Evolutionary conservation across 495 filamentous ascomycete species (phyloP).

Genomic region (Cryomyces minteri): DNA sequence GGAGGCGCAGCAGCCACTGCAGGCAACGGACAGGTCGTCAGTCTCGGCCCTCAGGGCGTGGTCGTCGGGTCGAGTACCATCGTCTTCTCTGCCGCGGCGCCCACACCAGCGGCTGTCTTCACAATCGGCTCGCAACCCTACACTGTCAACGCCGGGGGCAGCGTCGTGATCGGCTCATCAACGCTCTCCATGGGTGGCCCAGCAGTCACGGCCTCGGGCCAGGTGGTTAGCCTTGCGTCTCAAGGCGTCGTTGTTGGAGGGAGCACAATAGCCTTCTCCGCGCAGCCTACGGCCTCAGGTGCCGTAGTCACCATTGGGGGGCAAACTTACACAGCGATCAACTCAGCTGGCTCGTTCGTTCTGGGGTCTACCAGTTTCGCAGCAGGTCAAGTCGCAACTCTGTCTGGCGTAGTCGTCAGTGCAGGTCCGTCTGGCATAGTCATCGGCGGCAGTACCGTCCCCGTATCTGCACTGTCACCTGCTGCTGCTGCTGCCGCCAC

Average conservation of each 20-base stretch:
- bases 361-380: too few species aligned
- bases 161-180: neutral
- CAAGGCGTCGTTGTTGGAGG: neutral
- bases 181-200: neutral
- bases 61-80: neutral
- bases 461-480: too few species aligned
- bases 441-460: too few species aligned
- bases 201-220: neutral
- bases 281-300: too few species aligned
- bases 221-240: neutral
- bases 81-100: neutral
- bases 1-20: neutral
- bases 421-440: too few species aligned
- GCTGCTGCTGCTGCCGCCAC: too few species aligned
- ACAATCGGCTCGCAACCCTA: neutral
- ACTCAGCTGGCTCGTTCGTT: too few species aligned
- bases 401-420: too few species aligned
- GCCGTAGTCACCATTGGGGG: too few species aligned
- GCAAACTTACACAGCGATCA: too few species aligned
- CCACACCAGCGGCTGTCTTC: neutral
- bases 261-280: neutral
- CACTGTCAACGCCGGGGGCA: neutral
- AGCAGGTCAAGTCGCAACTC: too few species aligned
- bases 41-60: neutral
- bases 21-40: neutral